Evolutionary conservation across 805 yeast species (phyloP), one percentile per base, ranked within the genome.

Genomic region (Scheffersomyces ergatensis): DNA sequence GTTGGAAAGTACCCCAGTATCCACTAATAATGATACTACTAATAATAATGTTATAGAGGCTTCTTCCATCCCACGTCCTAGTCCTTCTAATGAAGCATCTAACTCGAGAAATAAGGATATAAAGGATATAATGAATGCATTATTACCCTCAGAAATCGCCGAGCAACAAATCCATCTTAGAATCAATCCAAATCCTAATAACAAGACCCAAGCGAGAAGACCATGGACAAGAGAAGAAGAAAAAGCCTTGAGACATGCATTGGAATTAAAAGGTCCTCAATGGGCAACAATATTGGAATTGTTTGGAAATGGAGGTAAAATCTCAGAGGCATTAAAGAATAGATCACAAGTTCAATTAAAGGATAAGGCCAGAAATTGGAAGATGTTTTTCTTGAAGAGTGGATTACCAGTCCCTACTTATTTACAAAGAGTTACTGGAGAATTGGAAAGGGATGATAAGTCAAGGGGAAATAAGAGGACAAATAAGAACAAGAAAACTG

Each of bases 341-440:
- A 73, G 99, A 57, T 83, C 85, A 3, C 95, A 89, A 54, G 88
- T 92, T 14, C 99, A 93, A 58, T 72, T 93, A 43, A 93, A 93
- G 61, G 99, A 93, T 59, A 93, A 93, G 59, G 98, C 98, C 0
- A 76, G 99, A 49, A 93, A 93, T 58, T 85, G 97, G 89, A 93
- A 93, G 59, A 77, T 90, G 78, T 82, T 83, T 49, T 89, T 84
- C 58, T 66, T 89, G 43, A 86, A 89, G 54, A 76, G 82, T 38
- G 86, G 85, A 1, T 62, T 81, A 27, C 84, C 85, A 8, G 78
- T 92, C 2, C 99, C 99, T 0, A 81, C 76, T 2, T 90, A 88
- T 54, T 66, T 93, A 44, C 71, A 70, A 39, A 82, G 84, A 47
- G 98, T 92, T 16, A 92, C 98, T 1, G 98, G 98, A 34, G 96